Evolutionary conservation across 1,284 basidiomycete species (phyloP), one percentile per base, ranked within the genome.

Genomic region (Fomitopsis schrenkii): DNA sequence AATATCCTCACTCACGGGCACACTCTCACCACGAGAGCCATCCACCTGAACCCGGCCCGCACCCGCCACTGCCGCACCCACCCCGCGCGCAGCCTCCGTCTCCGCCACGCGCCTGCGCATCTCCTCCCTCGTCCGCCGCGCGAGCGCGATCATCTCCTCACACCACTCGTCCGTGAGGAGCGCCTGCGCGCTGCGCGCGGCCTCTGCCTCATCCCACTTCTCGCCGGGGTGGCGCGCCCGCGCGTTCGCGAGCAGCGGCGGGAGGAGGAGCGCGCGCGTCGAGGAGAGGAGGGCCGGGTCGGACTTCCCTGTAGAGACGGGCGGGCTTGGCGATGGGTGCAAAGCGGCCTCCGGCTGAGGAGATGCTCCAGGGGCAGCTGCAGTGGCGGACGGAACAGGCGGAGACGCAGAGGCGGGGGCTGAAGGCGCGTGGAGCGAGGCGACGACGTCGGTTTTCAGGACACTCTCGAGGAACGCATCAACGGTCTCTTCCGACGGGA

Each of bases 101-200:
- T 36, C 44, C 1, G 15, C 35, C 5, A n/a, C 36, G 19, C 59
- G 62, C 35, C 41, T 58, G 22, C 63, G 44, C 66, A 70, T 57
- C 61, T 74, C 68, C 22, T 55, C 52, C 22, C 59, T 56, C 52
- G 65, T 64, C 46, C 63, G 60, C 55, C 62, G 60, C 26, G 70
- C 68, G 14, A 70, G 45, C 28, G 56, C 60, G 41, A 72, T 38
- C 59, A 74, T 68, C 15, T 72, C 64, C 36, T 62, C 33, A 59
- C 68, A 68, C 38, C 66, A 63, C 42, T 68, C 68, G 48, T 70
- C 68, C 17, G 72, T 70, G 15, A 72, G 59, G 17, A 70, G 59
- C 3, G 41, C 60, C n/a, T 58, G 38, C 14, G 63, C 64, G 17
- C 64, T 66, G 50, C 30, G 30, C 52, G 12, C 35, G 33, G 35